These are phyloP conservation scores for Geotrichum phurueaensis DNA, from an alignment of 1,139 yeast genomes.

Conservation along the genomic window DNA sequence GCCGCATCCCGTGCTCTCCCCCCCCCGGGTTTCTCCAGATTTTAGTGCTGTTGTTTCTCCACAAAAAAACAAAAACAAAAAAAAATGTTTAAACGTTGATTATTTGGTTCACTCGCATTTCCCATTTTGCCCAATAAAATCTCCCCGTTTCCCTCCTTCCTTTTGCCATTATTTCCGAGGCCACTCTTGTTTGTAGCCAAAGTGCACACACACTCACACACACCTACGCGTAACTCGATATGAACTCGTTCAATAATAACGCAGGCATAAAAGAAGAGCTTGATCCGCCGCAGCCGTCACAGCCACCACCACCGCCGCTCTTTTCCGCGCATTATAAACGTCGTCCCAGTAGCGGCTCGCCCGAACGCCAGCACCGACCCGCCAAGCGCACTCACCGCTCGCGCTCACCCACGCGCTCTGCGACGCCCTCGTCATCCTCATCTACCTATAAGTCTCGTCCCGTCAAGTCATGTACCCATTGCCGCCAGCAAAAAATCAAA, in stretches of 20 bases:
- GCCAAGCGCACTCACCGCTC: neutral
- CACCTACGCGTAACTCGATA: neutral
- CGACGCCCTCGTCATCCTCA: neutral
- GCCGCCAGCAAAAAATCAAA: slow-evolving; percentile 89
- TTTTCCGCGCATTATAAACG: neutral
- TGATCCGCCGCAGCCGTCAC: neutral
- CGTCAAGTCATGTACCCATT: slow-evolving; percentile 87
- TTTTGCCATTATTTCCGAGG: neutral
- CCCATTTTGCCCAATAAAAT: neutral
- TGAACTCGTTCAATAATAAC: neutral
- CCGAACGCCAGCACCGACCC: neutral
- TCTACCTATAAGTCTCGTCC: slow-evolving; percentile 43
- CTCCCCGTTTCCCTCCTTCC: neutral
- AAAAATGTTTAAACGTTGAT: neutral
- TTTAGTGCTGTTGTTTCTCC: neutral
- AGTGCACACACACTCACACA: no score
- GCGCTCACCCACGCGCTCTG: neutral
- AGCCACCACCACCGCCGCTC: neutral
- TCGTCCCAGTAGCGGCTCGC: neutral
- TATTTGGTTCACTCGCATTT: neutral
- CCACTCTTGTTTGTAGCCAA: neutral
- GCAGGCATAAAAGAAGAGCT: neutral
- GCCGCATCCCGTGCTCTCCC: no score
- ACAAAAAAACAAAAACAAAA: neutral
- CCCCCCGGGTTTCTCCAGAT: neutral